Evolutionary conservation across 306 rosid genomes (phyloP), one percentile per base, ranked within the genome.

Genomic region (Sphenostylis stenocarpa): DNA sequence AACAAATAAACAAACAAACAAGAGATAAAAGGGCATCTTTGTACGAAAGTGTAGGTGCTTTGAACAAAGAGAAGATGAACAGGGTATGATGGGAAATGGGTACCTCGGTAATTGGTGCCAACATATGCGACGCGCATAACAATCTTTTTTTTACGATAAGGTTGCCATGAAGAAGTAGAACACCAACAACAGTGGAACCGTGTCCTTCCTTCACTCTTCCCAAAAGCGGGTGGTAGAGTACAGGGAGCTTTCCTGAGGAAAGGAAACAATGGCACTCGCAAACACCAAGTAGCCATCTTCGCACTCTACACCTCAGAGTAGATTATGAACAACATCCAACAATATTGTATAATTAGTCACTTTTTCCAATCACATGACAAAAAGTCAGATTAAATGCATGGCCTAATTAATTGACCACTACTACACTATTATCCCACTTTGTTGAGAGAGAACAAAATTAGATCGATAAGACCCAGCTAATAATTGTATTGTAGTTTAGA

Each of bases 61-160:
- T 77, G 13, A 39, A 71, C 16, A 38, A 57, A 53, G n/a, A 23
- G 9, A 20, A 38, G 3, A 34, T 5, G 2, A 47, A 52, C 5
- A 43, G 19, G 14, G 70, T 43, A 70, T 23, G 53, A 29, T 17
- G 58, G 41, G 31, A 64, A 60, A 14, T 36, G 80, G 45, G 62
- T n/a, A 91, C 98, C 98, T 90, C 96, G 81, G 91, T 91, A 94
- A 55, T 89, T 83, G 73, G 97, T 84, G 24, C 97, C 98, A 19
- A 87, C 87, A 51, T 94, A 94, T 38, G 94, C 96, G 33, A 94
- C 85, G 60, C 96, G 96, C 90, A 94, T 72, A 36, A 80, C 96
- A 53, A 94, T 93, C 65, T 91, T 94, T 75, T 90, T 94, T 89
- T 91, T 94, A 0, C 93, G 87, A 51, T 85, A 79, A 60, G 91